Base-by-base conservation (phyloP, 2,329 filamentous ascomycete genomes). In the Podosphaera fusca region DNA sequence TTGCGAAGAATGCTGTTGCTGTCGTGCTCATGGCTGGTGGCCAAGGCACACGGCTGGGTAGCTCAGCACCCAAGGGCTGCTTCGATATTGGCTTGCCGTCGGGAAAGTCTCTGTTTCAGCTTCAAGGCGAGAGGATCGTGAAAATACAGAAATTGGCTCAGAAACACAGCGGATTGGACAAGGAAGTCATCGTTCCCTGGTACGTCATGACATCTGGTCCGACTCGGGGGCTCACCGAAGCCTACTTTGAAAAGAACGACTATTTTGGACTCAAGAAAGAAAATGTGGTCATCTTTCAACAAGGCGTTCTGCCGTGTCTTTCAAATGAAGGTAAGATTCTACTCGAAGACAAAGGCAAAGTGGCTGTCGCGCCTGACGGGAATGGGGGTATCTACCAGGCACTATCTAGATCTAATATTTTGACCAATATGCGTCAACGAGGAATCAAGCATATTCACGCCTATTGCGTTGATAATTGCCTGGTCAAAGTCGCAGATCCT, bases 141-240 rank as follows among this genome's bases (percentile, higher is more conserved):
- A 94, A 88, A 74, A 73, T 94, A 7, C 85, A 96, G 72, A 72
- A 81, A 65, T 74, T 96, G 61, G 89, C 90, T 49, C 76, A 81
- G 64, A 81, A 84, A 69, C 80, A 82, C 68, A 74, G 79, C 56
- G 77, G 77, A 58, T 76, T 76, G 62, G 68, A 56, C 66, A 53
- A 74, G 72, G 59, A 74, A 73, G 80, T 80, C 49, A 75, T 84
- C 36, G 82, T 96, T 47, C 92, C 92, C 10, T 98, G 92, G 92
- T 98, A 98, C 72, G 87, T 98, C 70, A 98, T 98, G 92, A 98
- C 92, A 65, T 95, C 87, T 66, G 92, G 92, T 3, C 92, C 92
- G 51, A 98, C 92, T 6, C 80, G 89, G 63, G 81, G 80, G 60
- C 87, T 89, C 46, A 98, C 92, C n/a, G 85, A 95, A 74, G 75